phyloP scores from a whole-genome alignment of 768 basidiomycete species.

The Tylopilus felleus region DNA sequence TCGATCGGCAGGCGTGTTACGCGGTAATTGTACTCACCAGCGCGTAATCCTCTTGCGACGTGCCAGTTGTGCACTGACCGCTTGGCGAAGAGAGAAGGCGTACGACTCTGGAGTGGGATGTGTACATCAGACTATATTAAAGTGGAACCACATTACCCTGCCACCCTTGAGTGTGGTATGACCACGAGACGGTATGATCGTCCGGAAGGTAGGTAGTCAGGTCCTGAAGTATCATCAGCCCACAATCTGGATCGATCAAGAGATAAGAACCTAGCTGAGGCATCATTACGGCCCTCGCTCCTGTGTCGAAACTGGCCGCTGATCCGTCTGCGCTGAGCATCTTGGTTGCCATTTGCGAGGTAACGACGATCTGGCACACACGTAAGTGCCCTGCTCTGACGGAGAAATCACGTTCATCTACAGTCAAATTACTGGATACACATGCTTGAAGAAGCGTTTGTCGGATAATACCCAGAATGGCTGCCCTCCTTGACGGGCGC shows the following conservation, averaged over 20 bases:
- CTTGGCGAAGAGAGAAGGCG: conserved; percentile 40
- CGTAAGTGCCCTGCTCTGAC: conserved; percentile 6
- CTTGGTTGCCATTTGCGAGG: conserved; percentile 70
- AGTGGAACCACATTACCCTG: conserved; percentile 37
- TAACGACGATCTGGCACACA: conserved; percentile 46
- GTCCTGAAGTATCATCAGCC: conserved; percentile 23
- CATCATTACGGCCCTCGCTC: conserved; percentile 59
- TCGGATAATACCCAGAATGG: conserved; percentile 50
- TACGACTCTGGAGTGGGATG: conserved; percentile 32
- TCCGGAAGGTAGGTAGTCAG: conserved; percentile 41
- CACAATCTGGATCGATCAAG: conserved; percentile 4
- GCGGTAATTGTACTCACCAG: conserved; percentile 28
- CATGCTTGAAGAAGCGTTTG: conserved; percentile 50
- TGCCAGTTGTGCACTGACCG: conserved; percentile 11
- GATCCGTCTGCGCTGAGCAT: conserved; percentile 62
- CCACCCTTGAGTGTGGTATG: conserved; percentile 37
- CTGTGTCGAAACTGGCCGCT: conserved; percentile 61
- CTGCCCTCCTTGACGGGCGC: conserved; percentile 35
- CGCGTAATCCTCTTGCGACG: conserved; percentile 22
- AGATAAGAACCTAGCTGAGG: conserved; percentile 55
- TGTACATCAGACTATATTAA: conserved; percentile 5
- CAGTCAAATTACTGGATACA: conserved; percentile 47
- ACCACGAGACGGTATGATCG: conserved; percentile 44
- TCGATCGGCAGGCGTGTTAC: conserved; percentile 7
- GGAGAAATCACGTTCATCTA: conserved; percentile 24